A percentile compares a stretch with the other conserved stretches of the same genome.
Conservation (phyloP, 2,329 filamentous ascomycete species). For the Neonectria ditissima region DNA sequence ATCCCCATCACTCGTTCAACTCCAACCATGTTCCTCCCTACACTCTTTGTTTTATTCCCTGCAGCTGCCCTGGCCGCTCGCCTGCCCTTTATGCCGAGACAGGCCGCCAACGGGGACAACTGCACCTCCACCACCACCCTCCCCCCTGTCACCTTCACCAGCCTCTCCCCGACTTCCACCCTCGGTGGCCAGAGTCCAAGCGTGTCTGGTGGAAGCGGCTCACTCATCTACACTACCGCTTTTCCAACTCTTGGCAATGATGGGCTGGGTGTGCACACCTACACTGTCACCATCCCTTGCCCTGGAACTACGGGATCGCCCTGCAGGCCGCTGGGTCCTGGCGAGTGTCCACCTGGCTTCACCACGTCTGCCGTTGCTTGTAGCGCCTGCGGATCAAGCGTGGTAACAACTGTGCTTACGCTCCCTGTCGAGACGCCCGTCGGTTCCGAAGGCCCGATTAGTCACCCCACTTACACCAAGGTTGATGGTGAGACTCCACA, state of each 20-base stretch:
- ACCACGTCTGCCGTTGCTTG: slow-evolving; percentile 23
- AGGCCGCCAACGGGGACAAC: slow-evolving; percentile 1
- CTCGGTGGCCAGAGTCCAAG: neutral
- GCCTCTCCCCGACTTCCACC: slow-evolving; percentile 17
- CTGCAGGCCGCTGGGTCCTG: slow-evolving; percentile 10
- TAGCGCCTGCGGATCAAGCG: slow-evolving; percentile 12
- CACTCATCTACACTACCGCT: slow-evolving; percentile 15
- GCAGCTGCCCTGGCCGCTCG: slow-evolving; percentile 20
- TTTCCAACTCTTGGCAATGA: slow-evolving; percentile 23
- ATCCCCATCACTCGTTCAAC: slow-evolving; percentile 20
- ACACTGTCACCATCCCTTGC: slow-evolving; percentile 29
- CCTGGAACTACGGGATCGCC: neutral
- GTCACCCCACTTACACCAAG: neutral
- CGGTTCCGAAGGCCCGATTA: neutral
- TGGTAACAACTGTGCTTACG: slow-evolving; percentile 22
- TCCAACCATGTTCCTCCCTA: slow-evolving; percentile 27
- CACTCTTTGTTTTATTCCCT: slow-evolving; percentile 20
- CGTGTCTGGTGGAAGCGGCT: neutral
- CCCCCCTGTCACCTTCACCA: slow-evolving; percentile 18
- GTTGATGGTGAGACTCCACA: neutral
- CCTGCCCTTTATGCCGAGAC: slow-evolving; percentile 17
- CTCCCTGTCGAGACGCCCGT: slow-evolving; percentile 24
- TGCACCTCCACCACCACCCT: slow-evolving; percentile 25
- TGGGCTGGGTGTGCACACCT: slow-evolving; percentile 24
- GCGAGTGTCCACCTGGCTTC: slow-evolving; percentile 28